phyloP scores from a whole-genome alignment of 73 alveolate genomes.

The Paramecium sonneborni region DNA sequence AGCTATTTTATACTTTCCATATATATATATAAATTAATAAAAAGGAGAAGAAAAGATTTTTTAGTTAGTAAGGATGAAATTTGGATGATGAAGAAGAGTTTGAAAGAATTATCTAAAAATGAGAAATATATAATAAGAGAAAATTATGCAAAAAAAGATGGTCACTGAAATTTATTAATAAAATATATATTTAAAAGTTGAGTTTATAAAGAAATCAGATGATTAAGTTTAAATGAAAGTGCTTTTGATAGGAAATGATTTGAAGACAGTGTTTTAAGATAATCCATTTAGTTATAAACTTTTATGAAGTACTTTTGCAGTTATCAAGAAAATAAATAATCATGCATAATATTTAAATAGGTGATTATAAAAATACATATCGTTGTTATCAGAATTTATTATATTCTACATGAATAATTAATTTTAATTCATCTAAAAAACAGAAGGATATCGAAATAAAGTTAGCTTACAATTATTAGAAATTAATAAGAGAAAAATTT shows the following conservation, averaged over 20 bases:
- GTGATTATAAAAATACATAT: constrained; percentile 62
- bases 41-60: background rate
- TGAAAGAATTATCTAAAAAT: background rate
- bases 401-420: constrained; percentile 65
- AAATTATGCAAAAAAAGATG: background rate
- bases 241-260: constrained; percentile 75
- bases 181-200: background rate
- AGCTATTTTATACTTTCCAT: background rate
- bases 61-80: background rate
- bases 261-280: constrained; percentile 80
- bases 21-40: background rate
- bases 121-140: background rate
- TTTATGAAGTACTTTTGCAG: constrained; percentile 86
- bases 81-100: no score
- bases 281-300: constrained; percentile 84
- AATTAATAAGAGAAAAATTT: constrained; percentile 81
- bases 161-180: background rate
- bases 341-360: constrained; percentile 73
- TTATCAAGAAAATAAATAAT: constrained; percentile 72
- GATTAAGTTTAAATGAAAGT: background rate
- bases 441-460: constrained; percentile 84
- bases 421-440: constrained; percentile 71
- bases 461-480: constrained; percentile 74
- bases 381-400: constrained; percentile 65
- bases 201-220: background rate